phyloP scores from a whole-genome alignment of 1,139 yeast genomes.

The Debaryomycetaceae sp. region DNA sequence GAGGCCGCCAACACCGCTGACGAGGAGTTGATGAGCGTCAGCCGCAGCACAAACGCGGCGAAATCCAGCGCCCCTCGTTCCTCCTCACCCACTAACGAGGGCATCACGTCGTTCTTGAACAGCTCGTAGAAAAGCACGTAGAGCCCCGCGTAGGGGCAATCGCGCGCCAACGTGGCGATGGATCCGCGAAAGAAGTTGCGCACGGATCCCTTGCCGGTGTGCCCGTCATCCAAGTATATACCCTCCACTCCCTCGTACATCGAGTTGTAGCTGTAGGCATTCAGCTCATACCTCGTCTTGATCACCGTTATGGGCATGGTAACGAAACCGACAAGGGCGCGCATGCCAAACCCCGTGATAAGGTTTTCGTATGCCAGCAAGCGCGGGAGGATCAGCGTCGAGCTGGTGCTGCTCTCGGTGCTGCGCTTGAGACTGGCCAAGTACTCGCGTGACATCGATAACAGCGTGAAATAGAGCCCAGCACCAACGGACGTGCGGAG shows the following conservation, averaged over 20 bases:
- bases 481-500: slow-evolving; percentile 88
- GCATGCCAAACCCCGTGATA: slow-evolving; percentile 69
- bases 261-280: slow-evolving; percentile 65
- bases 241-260: slow-evolving; percentile 57
- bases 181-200: slow-evolving; percentile 82
- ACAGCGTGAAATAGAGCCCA: slow-evolving; percentile 72
- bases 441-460: slow-evolving; percentile 57
- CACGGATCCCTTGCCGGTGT: slow-evolving; percentile 39
- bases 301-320: slow-evolving; percentile 99
- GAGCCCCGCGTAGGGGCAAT: slow-evolving; percentile 94
- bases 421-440: slow-evolving; percentile 34
- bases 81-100: slow-evolving; percentile 11
- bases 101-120: slow-evolving; percentile 44
- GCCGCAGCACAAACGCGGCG: slow-evolving; percentile 22
- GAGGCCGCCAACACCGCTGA: slow-evolving; percentile 77
- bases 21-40: slow-evolving; percentile 60
- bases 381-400: slow-evolving; percentile 55
- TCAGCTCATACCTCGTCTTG: slow-evolving; percentile 84
- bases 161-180: slow-evolving; percentile 82
- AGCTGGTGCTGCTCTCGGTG: slow-evolving; percentile 8
- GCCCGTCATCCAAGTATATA: slow-evolving; percentile 40
- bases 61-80: slow-evolving; percentile 8
- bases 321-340: slow-evolving; percentile 77
- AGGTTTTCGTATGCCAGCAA: slow-evolving; percentile 68
- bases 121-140: slow-evolving; percentile 83